A percentile compares a stretch with the other conserved stretches of the same genome.
phyloP scores from a whole-genome alignment of 495 filamentous ascomycete genomes.

The Penicillium taxi region DNA sequence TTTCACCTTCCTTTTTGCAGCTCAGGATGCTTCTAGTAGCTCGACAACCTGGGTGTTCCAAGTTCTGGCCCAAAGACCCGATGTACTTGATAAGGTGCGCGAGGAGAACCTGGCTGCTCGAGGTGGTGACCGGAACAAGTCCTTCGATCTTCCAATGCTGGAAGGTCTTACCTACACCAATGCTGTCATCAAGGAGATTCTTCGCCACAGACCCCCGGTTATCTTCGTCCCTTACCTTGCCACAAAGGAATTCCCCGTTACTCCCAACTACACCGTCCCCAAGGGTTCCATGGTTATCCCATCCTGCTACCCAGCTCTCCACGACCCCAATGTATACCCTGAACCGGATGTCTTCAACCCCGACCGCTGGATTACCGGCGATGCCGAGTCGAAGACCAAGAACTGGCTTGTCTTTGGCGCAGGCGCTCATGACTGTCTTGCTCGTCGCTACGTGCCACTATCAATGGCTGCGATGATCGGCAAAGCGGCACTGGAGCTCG shows the following conservation, averaged over 20 bases:
- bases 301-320: constrained; percentile 75
- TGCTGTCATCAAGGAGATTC: constrained; percentile 81
- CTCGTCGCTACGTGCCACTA: constrained; percentile 75
- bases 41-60: constrained; percentile 91
- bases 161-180: constrained; percentile 82
- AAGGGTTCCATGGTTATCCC: constrained; percentile 91
- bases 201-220: constrained; percentile 87
- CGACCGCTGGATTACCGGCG: constrained; percentile 81
- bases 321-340: constrained; percentile 80
- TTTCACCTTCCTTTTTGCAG: constrained; percentile 94
- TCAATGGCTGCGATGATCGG: constrained; percentile 84
- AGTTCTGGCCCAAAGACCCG: constrained; percentile 78
- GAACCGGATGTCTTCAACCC: constrained; percentile 74
- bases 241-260: constrained; percentile 85
- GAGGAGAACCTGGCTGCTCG: constrained; percentile 74
- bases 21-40: constrained; percentile 87
- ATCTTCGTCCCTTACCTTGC: constrained; percentile 91
- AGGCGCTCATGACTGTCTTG: constrained; percentile 87
- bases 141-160: constrained; percentile 68
- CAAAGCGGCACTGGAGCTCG: constrained; percentile 70
- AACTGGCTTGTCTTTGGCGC: constrained; percentile 95
- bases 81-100: constrained; percentile 71
- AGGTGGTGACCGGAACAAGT: constrained; percentile 58
- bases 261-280: constrained; percentile 71
- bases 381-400: constrained; percentile 83